Evolutionary conservation across 1,284 basidiomycete species (phyloP).

Genomic region (Apiotrichum domesticum): DNA sequence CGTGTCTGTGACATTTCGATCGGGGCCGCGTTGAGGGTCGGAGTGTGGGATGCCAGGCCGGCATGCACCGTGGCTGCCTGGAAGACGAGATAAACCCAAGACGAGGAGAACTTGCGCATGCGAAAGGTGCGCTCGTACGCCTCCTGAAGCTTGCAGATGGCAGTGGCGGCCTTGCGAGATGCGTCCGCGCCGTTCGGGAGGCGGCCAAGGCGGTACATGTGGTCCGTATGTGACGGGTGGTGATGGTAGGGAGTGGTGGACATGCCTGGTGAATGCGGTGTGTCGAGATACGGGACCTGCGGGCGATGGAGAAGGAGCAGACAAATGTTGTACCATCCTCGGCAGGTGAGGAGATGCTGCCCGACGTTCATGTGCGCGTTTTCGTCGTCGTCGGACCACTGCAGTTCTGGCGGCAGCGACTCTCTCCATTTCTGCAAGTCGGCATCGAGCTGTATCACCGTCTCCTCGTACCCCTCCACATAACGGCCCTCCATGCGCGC

Average conservation of each 20-base stretch:
- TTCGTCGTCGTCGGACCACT: conserved; percentile 15
- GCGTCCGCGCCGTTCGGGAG: conserved; percentile 10
- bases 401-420: conserved; percentile 10
- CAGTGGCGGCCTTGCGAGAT: conserved; percentile 8
- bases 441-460: conserved; percentile 13
- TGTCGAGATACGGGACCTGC: conserved; percentile 17
- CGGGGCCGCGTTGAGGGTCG: background rate
- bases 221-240: background rate
- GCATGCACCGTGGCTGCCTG: conserved; percentile 17
- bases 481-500: conserved; percentile 16
- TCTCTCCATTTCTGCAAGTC: conserved; percentile 14
- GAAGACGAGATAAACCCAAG: conserved; percentile 19
- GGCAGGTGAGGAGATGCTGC: conserved; percentile 11
- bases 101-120: conserved; percentile 14
- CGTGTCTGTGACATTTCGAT: background rate
- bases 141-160: conserved; percentile 17
- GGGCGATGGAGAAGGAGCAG: conserved; percentile 17
- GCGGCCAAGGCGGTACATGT: background rate
- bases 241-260: background rate
- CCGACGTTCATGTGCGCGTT: conserved; percentile 11
- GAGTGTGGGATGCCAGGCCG: conserved; percentile 10
- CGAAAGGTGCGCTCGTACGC: conserved; percentile 14
- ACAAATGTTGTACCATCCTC: conserved; percentile 17
- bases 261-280: background rate
- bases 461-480: conserved; percentile 18